Evolutionary conservation across 169 alveolate genomes (phyloP), one percentile per base, ranked within the genome.

Genomic region (Plasmodium cynomolgi): DNA sequence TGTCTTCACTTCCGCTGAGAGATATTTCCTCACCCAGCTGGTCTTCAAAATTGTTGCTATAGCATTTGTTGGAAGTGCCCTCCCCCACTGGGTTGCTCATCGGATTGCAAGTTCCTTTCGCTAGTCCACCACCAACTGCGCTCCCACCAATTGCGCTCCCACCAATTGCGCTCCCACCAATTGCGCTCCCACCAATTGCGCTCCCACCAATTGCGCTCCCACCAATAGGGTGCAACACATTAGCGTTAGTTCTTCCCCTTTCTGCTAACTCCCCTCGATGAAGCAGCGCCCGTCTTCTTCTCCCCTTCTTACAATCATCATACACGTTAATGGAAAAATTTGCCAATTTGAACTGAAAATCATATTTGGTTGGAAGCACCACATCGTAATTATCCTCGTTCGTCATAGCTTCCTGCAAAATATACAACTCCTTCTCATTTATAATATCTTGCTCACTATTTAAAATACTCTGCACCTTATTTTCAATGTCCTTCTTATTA

Each of bases 301-400:
- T 85, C 37, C 79, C 41, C 34, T 81, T 68, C 56, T 26, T 93
- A 13, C 56, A 77, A 81, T 96, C 96, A 80, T 96, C 96, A 74
- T 92, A 81, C 85, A 96, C 85, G 34, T 93, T 86, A 23, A 96
- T 83, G 26, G 95, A 41, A 74, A 96, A 96, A 72, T 88, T 93
- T 74, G 93, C 90, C 33, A 96, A 91, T 62, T 85, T 93, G 84
- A 96, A 96, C 75, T 88, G 84, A 56, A 96, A 85, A 75, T 81
- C 95, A 68, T 92, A 96, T 84, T 81, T 82, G 9, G 97, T 93
- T 68, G 97, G 97, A 37, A 96, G 47, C 13, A 94, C 95, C 5
- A 96, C 96, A 68, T 95, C 95, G 85, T 91, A 95, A 83, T 92
- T 90, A 74, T 92, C 91, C 72, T 91, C 86, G 79, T 93, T 96